Evolutionary conservation across 1,284 basidiomycete genomes (phyloP).

Genomic region (Acaromyces ingoldii): DNA sequence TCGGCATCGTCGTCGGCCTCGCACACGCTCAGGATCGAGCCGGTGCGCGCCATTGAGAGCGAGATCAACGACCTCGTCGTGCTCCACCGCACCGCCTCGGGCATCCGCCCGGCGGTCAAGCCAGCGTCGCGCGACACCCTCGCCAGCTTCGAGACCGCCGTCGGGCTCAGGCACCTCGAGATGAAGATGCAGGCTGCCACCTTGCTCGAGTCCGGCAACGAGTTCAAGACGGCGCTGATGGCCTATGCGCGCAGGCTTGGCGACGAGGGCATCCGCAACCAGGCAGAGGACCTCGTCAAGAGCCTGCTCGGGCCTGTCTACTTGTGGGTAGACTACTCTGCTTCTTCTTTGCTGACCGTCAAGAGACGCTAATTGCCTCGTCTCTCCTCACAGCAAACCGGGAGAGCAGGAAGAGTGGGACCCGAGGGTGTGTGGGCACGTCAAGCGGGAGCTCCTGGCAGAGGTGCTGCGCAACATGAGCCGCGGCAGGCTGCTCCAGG

Average conservation of each 20-base stretch:
- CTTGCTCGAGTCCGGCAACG: slow-evolving; percentile 38
- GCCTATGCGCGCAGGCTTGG: slow-evolving; percentile 37
- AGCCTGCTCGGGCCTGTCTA: slow-evolving; percentile 46
- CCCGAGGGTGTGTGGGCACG: slow-evolving; percentile 15
- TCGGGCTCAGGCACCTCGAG: slow-evolving; percentile 40
- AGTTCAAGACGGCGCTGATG: slow-evolving; percentile 37
- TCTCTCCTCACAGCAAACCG: slow-evolving; percentile 7
- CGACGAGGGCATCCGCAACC: slow-evolving; percentile 43
- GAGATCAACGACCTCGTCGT: slow-evolving; percentile 37
- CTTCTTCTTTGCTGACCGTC: background rate
- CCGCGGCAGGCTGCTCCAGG: background rate
- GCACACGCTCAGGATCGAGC: slow-evolving; percentile 16
- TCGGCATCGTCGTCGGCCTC: background rate
- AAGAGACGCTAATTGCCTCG: background rate
- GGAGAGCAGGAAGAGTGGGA: slow-evolving; percentile 11
- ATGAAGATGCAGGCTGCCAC: slow-evolving; percentile 39
- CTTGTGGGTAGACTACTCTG: slow-evolving; percentile 14
- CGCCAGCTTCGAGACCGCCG: slow-evolving; percentile 25
- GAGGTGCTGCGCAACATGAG: slow-evolving; percentile 12
- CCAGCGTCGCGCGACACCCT: background rate
- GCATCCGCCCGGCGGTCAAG: background rate
- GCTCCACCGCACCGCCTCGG: slow-evolving; percentile 13
- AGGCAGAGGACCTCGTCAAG: slow-evolving; percentile 45
- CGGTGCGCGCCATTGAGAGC: slow-evolving; percentile 35
- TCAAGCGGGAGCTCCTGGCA: slow-evolving; percentile 16